phyloP scores from a whole-genome alignment of 1,139 yeast species.

The Candida tetrigidarum region DNA sequence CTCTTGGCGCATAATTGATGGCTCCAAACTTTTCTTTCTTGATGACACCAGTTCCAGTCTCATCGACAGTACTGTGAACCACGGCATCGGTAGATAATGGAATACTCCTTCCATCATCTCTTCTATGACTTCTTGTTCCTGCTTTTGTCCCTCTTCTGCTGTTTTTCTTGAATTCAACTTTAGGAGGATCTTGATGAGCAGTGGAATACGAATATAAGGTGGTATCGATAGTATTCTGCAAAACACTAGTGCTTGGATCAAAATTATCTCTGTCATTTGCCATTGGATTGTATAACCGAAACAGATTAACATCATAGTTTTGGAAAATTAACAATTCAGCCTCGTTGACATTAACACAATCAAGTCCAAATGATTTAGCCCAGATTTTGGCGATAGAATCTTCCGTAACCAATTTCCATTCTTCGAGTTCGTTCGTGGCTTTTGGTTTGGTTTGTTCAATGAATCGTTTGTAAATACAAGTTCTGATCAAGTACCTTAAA shows the following conservation, averaged over 20 bases:
- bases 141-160: slow-evolving; percentile 5
- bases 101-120: slow-evolving; percentile 3
- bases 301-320: slow-evolving; percentile 38
- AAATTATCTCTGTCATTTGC: slow-evolving; percentile 28
- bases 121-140: not conserved
- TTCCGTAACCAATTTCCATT: slow-evolving; percentile 61
- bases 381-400: slow-evolving; percentile 56
- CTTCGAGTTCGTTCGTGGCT: slow-evolving; percentile 21
- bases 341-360: slow-evolving; percentile 54
- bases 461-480: slow-evolving; percentile 52
- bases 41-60: slow-evolving; percentile 22
- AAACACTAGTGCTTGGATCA: slow-evolving; percentile 27
- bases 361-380: slow-evolving; percentile 58
- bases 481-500: slow-evolving; percentile 51
- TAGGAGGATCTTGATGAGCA: slow-evolving; percentile 12
- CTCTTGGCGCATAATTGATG: slow-evolving; percentile 59
- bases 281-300: slow-evolving; percentile 32
- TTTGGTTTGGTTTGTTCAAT: slow-evolving; percentile 28
- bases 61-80: slow-evolving; percentile 20
- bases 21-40: slow-evolving; percentile 47
- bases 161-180: slow-evolving; percentile 9
- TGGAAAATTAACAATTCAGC: slow-evolving; percentile 51
- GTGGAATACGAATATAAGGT: slow-evolving; percentile 30
- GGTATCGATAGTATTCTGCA: slow-evolving; percentile 45
- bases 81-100: slow-evolving; percentile 21